phyloP scores from a whole-genome alignment of 495 filamentous ascomycete genomes.

The Daldinia bambusicola region DNA sequence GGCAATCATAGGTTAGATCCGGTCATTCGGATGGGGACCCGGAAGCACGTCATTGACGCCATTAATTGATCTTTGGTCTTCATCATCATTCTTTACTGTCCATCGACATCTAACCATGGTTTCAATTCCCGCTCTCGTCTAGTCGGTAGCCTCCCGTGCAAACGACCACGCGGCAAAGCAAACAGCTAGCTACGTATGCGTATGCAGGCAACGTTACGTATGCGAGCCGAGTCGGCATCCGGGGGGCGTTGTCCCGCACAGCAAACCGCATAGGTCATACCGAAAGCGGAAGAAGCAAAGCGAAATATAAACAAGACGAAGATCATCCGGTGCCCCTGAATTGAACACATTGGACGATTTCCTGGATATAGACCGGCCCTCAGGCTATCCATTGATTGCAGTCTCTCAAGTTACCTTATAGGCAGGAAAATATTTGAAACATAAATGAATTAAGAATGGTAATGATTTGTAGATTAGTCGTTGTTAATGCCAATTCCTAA shows the following conservation, averaged over 20 bases:
- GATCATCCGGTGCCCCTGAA: not conserved
- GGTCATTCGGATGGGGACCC: not conserved
- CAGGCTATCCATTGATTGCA: not conserved
- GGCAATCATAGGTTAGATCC: not conserved
- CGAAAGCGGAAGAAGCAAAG: constrained; percentile 1
- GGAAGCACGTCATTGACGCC: not conserved
- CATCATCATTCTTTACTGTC: not conserved
- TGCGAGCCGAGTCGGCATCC: not conserved
- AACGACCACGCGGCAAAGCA: constrained; percentile 4
- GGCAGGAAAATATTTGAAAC: not conserved
- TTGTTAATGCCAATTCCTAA: no score
- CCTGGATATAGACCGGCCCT: not conserved
- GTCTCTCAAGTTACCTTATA: not conserved
- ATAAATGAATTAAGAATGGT: not conserved
- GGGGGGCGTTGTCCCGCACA: not conserved
- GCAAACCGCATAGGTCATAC: not conserved
- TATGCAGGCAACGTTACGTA: constrained; percentile 8
- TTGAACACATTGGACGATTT: not conserved
- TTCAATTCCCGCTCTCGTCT: not conserved
- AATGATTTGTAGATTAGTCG: no score
- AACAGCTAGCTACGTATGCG: constrained; percentile 5
- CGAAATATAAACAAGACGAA: not conserved
- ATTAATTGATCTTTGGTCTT: not conserved
- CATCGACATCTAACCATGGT: not conserved
- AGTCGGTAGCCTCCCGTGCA: not conserved